These are phyloP conservation scores for Ehretia macrophylla DNA, from an alignment of 257 asterid species.

Conservation along the genomic window DNA sequence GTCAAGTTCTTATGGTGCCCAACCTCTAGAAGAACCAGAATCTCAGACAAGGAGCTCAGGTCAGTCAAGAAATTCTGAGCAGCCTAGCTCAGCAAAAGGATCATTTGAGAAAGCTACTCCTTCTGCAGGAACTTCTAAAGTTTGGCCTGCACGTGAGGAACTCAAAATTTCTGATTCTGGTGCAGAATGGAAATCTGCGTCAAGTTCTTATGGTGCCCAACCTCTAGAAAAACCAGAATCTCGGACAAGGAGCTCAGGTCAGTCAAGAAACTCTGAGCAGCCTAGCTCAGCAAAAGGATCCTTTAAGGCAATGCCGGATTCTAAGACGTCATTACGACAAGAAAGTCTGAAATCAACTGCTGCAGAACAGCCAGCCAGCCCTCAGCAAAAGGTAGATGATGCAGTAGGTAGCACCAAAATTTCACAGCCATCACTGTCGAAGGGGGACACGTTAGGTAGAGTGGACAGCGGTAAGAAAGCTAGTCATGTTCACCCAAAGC, in stretches of 20 bases:
- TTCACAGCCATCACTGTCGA: conserved; percentile 20
- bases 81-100: conserved; percentile 29
- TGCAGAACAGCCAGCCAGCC: conserved; percentile 23
- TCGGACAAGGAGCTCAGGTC: conserved; percentile 20
- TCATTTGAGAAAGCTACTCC: conserved; percentile 48
- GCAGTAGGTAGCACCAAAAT: conserved; percentile 21
- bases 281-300: conserved; percentile 30
- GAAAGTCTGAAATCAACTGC: conserved; percentile 27
- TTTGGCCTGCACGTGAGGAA: conserved; percentile 3
- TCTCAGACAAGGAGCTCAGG: conserved; percentile 22
- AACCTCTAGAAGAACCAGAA: conserved; percentile 25
- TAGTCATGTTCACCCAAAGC: conserved; percentile 90
- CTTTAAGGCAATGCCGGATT: conserved; percentile 23
- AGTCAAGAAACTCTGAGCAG: conserved; percentile 25
- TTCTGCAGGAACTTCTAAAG: conserved; percentile 26
- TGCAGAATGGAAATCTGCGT: conserved; percentile 23
- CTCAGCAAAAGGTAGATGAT: conserved; percentile 18
- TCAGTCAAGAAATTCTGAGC: conserved; percentile 26
- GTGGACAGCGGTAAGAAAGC: conserved; percentile 48
- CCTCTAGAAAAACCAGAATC: conserved; percentile 25
- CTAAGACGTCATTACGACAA: conserved; percentile 22
- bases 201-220: conserved; percentile 18
- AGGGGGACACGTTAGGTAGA: conserved; percentile 25
- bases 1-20: conserved; percentile 15
- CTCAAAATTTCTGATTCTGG: conserved; percentile 25